Conservation (phyloP, 768 basidiomycete species). For the Brasilioporus rufonigricans region DNA sequence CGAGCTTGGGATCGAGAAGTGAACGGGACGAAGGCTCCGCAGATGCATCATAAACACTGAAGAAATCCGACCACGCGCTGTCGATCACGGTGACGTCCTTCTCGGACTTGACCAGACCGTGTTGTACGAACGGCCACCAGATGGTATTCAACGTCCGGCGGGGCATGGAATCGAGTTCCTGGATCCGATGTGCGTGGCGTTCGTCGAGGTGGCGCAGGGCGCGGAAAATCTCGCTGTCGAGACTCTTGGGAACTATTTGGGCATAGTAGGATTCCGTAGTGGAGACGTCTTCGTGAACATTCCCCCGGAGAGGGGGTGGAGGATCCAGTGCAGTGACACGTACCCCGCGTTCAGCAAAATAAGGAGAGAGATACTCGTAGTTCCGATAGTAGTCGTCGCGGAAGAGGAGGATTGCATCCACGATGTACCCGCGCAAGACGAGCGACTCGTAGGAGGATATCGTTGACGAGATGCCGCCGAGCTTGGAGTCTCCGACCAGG, state of each 20-base stretch:
- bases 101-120: conserved; percentile 63
- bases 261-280: conserved; percentile 75
- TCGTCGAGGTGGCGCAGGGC: conserved; percentile 59
- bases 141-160: conserved; percentile 70
- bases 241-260: conserved; percentile 36
- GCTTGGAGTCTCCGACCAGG: conserved; percentile 84
- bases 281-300: conserved; percentile 44
- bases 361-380: conserved; percentile 73
- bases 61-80: conserved; percentile 84
- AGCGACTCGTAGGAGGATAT: conserved; percentile 93
- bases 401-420: conserved; percentile 84
- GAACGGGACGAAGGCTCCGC: conserved; percentile 27
- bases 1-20: conserved; percentile 63
- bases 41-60: conserved; percentile 60
- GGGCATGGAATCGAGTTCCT: conserved; percentile 76
- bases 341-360: conserved; percentile 73
- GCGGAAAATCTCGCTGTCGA: conserved; percentile 40
- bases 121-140: conserved; percentile 99
- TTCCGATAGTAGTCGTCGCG: conserved; percentile 87
- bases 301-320: conserved; percentile 52
- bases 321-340: conserved; percentile 51
- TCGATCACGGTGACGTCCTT: conserved; percentile 87
- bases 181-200: conserved; percentile 63
- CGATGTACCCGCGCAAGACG: conserved; percentile 81
- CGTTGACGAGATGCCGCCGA: conserved; percentile 93